Evolutionary conservation across 2,329 filamentous ascomycete species (phyloP).

Genomic region (Alternaria longipes): DNA sequence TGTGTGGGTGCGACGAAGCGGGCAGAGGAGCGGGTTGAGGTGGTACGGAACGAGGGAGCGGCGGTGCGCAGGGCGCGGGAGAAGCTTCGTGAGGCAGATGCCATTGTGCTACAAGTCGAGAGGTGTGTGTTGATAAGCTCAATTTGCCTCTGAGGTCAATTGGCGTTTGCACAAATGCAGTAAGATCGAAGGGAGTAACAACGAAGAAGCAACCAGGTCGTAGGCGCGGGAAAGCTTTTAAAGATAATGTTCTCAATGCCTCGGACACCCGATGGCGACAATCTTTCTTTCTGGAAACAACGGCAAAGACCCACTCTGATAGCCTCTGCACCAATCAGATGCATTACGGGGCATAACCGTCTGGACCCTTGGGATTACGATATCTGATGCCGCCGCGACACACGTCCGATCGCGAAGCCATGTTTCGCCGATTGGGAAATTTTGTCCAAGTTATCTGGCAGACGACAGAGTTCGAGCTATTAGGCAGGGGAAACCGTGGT

Average conservation of each 20-base stretch:
- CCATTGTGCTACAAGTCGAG: conserved; percentile 35
- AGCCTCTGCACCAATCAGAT: conserved; percentile 28
- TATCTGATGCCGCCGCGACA: conserved; percentile 19
- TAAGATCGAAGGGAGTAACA: conserved; percentile 14
- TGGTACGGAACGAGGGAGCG: conserved; percentile 63
- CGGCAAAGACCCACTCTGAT: conserved; percentile 20
- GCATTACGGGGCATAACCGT: conserved; percentile 8
- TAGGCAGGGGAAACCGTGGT: conserved; percentile 3
- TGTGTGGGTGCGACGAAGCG: conserved; percentile 68
- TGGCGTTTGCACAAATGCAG: conserved; percentile 10
- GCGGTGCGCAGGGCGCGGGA: conserved; percentile 53
- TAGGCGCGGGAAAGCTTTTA: conserved; percentile 24
- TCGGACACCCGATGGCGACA: conserved; percentile 26
- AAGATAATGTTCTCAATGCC: conserved; percentile 12
- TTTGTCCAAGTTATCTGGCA: not conserved
- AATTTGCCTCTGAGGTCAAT: conserved; percentile 20
- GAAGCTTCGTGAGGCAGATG: conserved; percentile 47
- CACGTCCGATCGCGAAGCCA: conserved; percentile 16
- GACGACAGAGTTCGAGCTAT: not conserved
- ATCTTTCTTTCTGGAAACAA: conserved; percentile 30
- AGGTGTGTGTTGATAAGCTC: conserved; percentile 12
- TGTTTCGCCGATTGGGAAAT: conserved; percentile 23
- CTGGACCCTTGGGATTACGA: conserved; percentile 36
- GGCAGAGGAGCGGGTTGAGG: conserved; percentile 62
- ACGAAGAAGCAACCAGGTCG: not conserved